Percentiles rank a stretch among this genome's conserved stretches.
phyloP scores from a whole-genome alignment of 257 asterid genomes.

The Fraxinus anomala region DNA sequence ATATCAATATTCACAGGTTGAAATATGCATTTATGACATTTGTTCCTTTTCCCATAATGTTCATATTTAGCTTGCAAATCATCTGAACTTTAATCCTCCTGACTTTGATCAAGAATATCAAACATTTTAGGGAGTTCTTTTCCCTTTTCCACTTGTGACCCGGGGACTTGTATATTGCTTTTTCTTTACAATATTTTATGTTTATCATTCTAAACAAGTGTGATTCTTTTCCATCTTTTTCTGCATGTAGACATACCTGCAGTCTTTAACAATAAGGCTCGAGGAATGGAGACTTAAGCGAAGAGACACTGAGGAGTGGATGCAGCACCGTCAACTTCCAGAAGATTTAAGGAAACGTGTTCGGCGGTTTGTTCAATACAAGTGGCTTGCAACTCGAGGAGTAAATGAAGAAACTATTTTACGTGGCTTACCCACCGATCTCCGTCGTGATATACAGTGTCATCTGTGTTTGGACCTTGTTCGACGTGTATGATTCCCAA shows the following conservation, averaged over 20 bases:
- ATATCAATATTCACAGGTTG: background rate
- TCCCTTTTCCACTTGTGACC: too few species aligned
- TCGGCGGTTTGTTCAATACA: slow-evolving; percentile 85
- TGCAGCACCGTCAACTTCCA: slow-evolving; percentile 93
- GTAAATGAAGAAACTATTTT: slow-evolving; percentile 85
- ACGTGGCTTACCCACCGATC: slow-evolving; percentile 77
- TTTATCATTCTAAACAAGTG: background rate
- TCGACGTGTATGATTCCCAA: slow-evolving; percentile 62
- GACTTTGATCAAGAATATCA: background rate
- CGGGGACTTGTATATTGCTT: too few species aligned
- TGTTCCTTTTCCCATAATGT: background rate
- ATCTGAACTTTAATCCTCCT: background rate
- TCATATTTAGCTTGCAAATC: background rate
- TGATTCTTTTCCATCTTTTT: slow-evolving; percentile 26
- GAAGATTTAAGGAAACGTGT: slow-evolving; percentile 79
- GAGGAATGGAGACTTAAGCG: slow-evolving; percentile 95
- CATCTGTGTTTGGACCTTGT: slow-evolving; percentile 98
- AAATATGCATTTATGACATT: background rate
- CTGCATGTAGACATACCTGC: slow-evolving; percentile 74
- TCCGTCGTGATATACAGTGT: slow-evolving; percentile 89
- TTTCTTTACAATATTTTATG: too few species aligned
- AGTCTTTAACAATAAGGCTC: slow-evolving; percentile 75
- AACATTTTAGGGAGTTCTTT: too few species aligned
- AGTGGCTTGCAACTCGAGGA: slow-evolving; percentile 97
- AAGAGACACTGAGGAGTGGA: slow-evolving; percentile 97